Conservation (phyloP, 2,329 filamentous ascomycete species). For the Pseudopyrenochaeta lycopersici region DNA sequence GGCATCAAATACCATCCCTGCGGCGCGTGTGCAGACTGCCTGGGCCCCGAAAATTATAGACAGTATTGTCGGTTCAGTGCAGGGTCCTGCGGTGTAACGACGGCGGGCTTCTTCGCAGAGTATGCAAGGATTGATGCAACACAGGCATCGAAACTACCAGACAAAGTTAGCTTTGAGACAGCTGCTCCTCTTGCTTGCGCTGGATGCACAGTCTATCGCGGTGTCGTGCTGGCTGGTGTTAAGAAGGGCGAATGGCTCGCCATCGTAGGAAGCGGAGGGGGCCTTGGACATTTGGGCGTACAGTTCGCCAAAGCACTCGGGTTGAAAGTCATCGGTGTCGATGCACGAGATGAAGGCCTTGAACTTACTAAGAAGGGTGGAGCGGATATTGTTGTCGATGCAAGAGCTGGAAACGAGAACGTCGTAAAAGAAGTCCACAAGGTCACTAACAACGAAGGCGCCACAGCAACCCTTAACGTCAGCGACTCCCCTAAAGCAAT, state of each 20-base stretch:
- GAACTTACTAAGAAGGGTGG: conserved; percentile 58
- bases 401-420: conserved; percentile 56
- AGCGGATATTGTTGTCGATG: conserved; percentile 64
- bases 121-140: conserved; percentile 27
- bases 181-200: conserved; percentile 41
- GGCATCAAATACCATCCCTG: conserved; percentile 64
- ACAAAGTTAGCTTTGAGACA: conserved; percentile 26
- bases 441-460: conserved; percentile 60
- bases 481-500: conserved; percentile 62
- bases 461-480: conserved; percentile 63
- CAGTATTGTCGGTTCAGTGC: conserved; percentile 60
- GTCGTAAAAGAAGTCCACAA: conserved; percentile 59
- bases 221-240: conserved; percentile 80
- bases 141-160: conserved; percentile 24
- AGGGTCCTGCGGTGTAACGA: conserved; percentile 37
- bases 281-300: conserved; percentile 76
- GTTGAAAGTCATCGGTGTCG: conserved; percentile 79
- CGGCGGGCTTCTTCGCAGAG: conserved; percentile 63
- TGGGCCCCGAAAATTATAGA: conserved; percentile 56
- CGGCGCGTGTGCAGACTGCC: conserved; percentile 62
- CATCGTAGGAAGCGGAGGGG: conserved; percentile 83
- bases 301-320: conserved; percentile 92
- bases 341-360: conserved; percentile 74
- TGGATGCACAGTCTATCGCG: conserved; percentile 70
- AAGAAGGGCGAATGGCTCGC: conserved; percentile 77